These are phyloP conservation scores for Sanghuangporus sanghuang DNA, from an alignment of 1,284 basidiomycete species.

Conservation along the genomic window DNA sequence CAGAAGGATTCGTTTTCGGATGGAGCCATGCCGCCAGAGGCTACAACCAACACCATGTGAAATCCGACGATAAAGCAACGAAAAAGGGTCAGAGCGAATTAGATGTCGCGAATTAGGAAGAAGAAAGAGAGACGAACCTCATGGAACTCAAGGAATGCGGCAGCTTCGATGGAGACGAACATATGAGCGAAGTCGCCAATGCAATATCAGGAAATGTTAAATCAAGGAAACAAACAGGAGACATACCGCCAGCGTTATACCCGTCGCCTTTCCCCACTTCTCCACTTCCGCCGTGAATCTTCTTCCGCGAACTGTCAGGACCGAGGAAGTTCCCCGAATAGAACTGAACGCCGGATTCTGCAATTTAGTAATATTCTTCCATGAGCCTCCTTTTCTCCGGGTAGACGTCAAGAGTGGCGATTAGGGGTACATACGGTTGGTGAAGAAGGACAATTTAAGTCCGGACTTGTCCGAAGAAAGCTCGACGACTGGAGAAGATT, in stretches of 20 bases:
- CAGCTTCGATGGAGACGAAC: constrained; percentile 35
- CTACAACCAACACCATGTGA: constrained; percentile 9
- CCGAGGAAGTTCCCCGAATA: constrained; percentile 57
- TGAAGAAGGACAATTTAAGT: constrained; percentile 53
- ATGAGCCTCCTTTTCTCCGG: not conserved
- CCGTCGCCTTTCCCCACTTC: constrained; percentile 50
- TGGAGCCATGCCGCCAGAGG: constrained; percentile 36
- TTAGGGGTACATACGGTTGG: constrained; percentile 54
- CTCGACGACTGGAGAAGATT: constrained; percentile 42
- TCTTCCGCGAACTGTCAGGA: constrained; percentile 50
- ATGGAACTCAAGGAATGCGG: constrained; percentile 73
- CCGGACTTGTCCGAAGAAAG: constrained; percentile 56
- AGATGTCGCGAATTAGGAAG: not conserved
- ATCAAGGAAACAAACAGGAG: not conserved
- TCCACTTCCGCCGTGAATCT: constrained; percentile 70
- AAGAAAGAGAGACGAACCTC: constrained; percentile 28
- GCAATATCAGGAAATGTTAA: not conserved
- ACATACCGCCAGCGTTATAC: constrained; percentile 53
- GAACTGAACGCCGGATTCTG: constrained; percentile 70
- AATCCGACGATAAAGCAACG: not conserved
- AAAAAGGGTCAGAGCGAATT: not conserved
- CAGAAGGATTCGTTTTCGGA: constrained; percentile 35
- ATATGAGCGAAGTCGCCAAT: not conserved
- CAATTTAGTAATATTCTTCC: not conserved
- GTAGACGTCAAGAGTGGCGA: not conserved